Conservation (phyloP, 2,329 filamentous ascomycete species). For the Xylariaceae sp. region DNA sequence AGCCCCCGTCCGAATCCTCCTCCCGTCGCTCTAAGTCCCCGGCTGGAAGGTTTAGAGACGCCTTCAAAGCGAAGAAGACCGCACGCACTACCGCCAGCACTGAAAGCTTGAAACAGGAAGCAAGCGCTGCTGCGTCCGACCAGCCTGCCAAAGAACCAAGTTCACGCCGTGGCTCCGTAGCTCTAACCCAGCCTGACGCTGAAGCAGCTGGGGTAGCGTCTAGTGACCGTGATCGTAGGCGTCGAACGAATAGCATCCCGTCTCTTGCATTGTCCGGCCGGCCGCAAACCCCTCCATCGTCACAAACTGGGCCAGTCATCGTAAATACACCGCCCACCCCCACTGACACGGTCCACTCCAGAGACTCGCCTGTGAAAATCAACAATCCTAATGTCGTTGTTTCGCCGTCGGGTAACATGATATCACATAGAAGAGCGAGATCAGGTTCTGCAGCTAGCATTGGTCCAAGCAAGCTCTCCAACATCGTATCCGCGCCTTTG, state of each 20-base stretch:
- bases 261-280: conserved; percentile 23
- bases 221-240: conserved; percentile 16
- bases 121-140: not conserved
- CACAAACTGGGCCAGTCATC: conserved; percentile 49
- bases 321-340: conserved; percentile 66
- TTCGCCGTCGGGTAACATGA: conserved; percentile 66
- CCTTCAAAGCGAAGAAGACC: conserved; percentile 58
- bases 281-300: conserved; percentile 48
- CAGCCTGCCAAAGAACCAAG: conserved; percentile 18
- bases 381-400: conserved; percentile 50
- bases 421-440: conserved; percentile 57
- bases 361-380: conserved; percentile 22
- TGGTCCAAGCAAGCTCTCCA: conserved; percentile 84
- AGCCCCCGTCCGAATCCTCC: conserved; percentile 39
- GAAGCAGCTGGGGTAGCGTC: conserved; percentile 20
- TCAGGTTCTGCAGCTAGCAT: conserved; percentile 50
- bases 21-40: conserved; percentile 64
- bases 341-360: conserved; percentile 38
- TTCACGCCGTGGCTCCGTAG: conserved; percentile 19
- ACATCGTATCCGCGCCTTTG: conserved; percentile 65
- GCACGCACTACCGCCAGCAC: too few species aligned
- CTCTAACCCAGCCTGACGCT: conserved; percentile 18
- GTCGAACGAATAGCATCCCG: conserved; percentile 20
- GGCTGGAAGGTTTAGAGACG: conserved; percentile 66
- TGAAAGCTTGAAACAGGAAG: too few species aligned